Percentiles rank a stretch among this genome's conserved stretches.
Evolutionary conservation across 805 yeast genomes (phyloP).

Genomic region (Metschnikowia orientalis): DNA sequence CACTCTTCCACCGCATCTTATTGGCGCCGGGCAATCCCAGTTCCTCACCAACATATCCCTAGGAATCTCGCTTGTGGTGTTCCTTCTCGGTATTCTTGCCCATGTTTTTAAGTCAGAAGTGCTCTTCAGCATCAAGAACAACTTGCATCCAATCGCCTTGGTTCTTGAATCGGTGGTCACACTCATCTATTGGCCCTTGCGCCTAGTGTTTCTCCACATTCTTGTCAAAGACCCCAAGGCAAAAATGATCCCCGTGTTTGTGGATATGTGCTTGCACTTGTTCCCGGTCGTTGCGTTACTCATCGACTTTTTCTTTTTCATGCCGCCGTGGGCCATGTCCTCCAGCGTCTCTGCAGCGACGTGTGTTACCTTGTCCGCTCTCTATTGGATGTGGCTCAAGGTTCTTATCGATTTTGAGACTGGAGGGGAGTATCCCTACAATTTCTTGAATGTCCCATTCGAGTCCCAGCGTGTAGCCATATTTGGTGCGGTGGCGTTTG

Average conservation of each 20-base stretch:
- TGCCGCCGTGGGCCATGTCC: slow-evolving; percentile 41
- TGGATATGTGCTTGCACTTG: slow-evolving; percentile 58
- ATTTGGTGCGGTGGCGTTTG: slow-evolving; percentile 42
- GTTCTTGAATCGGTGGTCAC: slow-evolving; percentile 61
- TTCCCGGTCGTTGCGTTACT: slow-evolving; percentile 52
- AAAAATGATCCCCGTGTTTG: slow-evolving; percentile 40
- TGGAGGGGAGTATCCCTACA: slow-evolving; percentile 61
- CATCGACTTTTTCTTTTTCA: slow-evolving; percentile 51
- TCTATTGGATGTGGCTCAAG: slow-evolving; percentile 54
- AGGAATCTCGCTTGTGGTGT: slow-evolving; percentile 41
- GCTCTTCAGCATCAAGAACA: slow-evolving; percentile 34
- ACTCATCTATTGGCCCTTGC: slow-evolving; percentile 64
- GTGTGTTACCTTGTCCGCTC: slow-evolving; percentile 36
- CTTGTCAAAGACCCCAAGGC: slow-evolving; percentile 38
- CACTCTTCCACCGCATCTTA: slow-evolving; percentile 46
- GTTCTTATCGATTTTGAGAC: slow-evolving; percentile 41
- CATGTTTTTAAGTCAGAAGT: slow-evolving; percentile 24
- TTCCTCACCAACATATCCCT: slow-evolving; percentile 68
- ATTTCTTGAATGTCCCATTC: slow-evolving; percentile 53
- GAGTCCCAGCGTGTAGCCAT: slow-evolving; percentile 42
- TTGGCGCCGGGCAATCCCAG: slow-evolving; percentile 63
- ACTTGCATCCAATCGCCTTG: slow-evolving; percentile 50
- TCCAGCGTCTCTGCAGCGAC: slow-evolving; percentile 35
- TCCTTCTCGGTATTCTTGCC: slow-evolving; percentile 34
- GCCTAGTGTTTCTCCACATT: slow-evolving; percentile 46